Conservation (phyloP, 108 stramenopile genomes). For the Fragilaria crotonensis region DNA sequence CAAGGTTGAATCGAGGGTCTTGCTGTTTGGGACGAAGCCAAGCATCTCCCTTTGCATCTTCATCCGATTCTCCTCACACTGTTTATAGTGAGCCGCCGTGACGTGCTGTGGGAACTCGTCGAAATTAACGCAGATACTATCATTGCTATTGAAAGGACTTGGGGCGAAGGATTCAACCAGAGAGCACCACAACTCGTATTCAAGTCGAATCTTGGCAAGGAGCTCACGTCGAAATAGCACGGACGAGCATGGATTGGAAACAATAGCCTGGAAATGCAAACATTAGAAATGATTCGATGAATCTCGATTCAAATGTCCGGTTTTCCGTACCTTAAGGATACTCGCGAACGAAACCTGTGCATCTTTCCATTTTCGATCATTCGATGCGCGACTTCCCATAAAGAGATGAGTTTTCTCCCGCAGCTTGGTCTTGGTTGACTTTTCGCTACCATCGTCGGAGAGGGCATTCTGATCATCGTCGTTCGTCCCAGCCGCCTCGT, state of each 20-base stretch:
- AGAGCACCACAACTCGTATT: constrained; percentile 80
- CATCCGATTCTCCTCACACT: constrained; percentile 38
- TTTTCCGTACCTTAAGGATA: constrained; percentile 40
- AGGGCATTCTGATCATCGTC: constrained; percentile 2
- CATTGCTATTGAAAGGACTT: constrained; percentile 24
- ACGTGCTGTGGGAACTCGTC: constrained; percentile 32
- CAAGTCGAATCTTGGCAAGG: constrained; percentile 52
- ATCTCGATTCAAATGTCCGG: not conserved
- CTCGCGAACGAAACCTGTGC: constrained; percentile 67
- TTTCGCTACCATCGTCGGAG: constrained; percentile 19
- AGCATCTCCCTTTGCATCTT: constrained; percentile 62
- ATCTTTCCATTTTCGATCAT: constrained; percentile 83
- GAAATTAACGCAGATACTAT: not conserved
- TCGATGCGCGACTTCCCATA: constrained; percentile 52
- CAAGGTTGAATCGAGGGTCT: constrained; percentile 17
- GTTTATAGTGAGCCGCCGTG: constrained; percentile 29
- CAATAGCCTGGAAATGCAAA: constrained; percentile 27
- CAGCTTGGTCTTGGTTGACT: constrained; percentile 11
- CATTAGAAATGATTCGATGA: not conserved
- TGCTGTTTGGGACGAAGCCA: constrained; percentile 57
- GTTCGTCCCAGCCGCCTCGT: constrained; percentile 11
- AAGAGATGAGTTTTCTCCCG: constrained; percentile 36
- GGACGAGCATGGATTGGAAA: constrained; percentile 39
- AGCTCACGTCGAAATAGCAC: constrained; percentile 60
- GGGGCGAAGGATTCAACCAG: constrained; percentile 73